Evolutionary conservation across 1,284 basidiomycete species (phyloP).

Genomic region (Malassezia vespertilionis): DNA sequence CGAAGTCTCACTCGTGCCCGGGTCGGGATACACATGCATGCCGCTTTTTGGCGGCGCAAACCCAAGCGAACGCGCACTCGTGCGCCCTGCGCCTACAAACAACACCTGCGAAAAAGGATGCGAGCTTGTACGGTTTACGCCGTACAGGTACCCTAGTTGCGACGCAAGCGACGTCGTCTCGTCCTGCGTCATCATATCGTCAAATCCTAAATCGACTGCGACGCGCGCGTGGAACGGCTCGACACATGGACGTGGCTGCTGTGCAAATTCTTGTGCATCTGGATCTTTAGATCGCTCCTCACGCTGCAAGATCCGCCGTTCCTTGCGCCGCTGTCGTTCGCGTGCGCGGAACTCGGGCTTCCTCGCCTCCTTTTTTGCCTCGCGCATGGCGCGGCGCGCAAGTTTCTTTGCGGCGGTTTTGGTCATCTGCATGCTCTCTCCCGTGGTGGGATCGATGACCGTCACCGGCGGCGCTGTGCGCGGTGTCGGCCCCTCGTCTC

Average conservation of each 20-base stretch:
- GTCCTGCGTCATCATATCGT: constrained; percentile 87
- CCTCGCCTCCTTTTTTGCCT: constrained; percentile 57
- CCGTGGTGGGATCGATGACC: constrained; percentile 7
- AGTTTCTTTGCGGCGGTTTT: constrained; percentile 72
- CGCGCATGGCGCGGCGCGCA: constrained; percentile 51
- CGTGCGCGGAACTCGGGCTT: constrained; percentile 65
- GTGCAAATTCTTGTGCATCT: constrained; percentile 51
- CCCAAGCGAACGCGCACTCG: constrained; percentile 9
- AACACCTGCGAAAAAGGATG: constrained; percentile 63
- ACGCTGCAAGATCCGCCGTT: constrained; percentile 1
- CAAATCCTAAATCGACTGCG: constrained; percentile 83
- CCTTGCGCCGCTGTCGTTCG: constrained; percentile 54
- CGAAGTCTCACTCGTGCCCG: constrained; percentile 9
- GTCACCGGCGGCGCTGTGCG: constrained; percentile 6
- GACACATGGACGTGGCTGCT: constrained; percentile 26
- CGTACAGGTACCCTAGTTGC: constrained; percentile 80
- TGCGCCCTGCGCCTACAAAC: constrained; percentile 58
- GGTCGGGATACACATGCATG: not conserved
- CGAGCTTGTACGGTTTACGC: constrained; percentile 63
- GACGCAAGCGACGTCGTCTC: constrained; percentile 77
- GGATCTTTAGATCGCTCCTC: constrained; percentile 38
- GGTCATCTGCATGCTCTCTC: constrained; percentile 48
- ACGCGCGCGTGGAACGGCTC: constrained; percentile 56
- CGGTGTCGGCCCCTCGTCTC: too few species aligned
- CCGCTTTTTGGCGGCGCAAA: constrained; percentile 6